Evolutionary conservation across 805 yeast species (phyloP).

Genomic region (Candida nitratophila): DNA sequence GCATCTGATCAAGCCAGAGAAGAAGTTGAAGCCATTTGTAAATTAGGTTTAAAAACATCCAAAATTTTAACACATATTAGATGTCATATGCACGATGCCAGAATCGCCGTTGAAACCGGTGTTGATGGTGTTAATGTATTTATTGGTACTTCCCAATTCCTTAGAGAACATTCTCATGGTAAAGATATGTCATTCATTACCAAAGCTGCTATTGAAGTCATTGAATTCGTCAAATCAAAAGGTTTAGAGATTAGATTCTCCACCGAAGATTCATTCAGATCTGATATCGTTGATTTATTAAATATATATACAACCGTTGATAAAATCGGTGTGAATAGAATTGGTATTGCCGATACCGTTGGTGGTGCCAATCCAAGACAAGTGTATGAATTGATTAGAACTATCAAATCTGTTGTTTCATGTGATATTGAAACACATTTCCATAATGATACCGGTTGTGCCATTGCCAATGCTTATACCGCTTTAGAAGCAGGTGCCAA

Average conservation of each 20-base stretch:
- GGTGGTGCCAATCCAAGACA: constrained; percentile 62
- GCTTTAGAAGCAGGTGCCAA: constrained; percentile 60
- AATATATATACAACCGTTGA: constrained; percentile 55
- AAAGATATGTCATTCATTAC: constrained; percentile 56
- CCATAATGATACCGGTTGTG: constrained; percentile 61
- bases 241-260: constrained; percentile 53
- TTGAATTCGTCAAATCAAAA: constrained; percentile 53
- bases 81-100: constrained; percentile 58
- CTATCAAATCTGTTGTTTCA: constrained; percentile 47
- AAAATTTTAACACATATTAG: constrained; percentile 53
- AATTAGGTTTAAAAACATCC: constrained; percentile 50
- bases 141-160: constrained; percentile 52
- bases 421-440: constrained; percentile 58
- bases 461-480: constrained; percentile 56
- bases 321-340: constrained; percentile 55
- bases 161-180: constrained; percentile 52
- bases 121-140: constrained; percentile 59
- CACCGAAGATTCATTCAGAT: constrained; percentile 55
- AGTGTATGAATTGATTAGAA: constrained; percentile 52
- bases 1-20: constrained; percentile 51
- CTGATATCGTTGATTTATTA: constrained; percentile 51
- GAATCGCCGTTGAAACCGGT: constrained; percentile 55
- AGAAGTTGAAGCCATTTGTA: constrained; percentile 55
- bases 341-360: constrained; percentile 58
- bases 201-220: constrained; percentile 49